Percentiles rank a stretch among this genome's conserved stretches.
phyloP scores from a whole-genome alignment of 352 stramenopile genomes.

The Nothophytophthora sp. region DNA sequence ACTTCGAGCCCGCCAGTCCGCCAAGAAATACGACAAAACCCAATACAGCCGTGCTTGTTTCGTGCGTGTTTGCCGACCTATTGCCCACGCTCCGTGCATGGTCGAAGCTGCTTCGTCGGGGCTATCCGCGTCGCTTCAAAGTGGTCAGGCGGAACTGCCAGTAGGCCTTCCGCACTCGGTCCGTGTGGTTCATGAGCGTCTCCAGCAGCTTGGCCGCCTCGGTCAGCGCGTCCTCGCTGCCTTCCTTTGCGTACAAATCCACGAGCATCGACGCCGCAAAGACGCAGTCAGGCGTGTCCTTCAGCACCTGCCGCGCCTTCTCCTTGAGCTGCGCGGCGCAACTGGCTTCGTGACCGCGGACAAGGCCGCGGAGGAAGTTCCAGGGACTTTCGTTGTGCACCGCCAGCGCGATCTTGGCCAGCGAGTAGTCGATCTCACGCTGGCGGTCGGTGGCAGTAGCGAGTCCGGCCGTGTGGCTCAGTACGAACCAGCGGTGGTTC shows the following conservation, averaged over 20 bases:
- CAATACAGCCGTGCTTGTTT: constrained; percentile 32
- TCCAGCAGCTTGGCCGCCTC: constrained; percentile 56
- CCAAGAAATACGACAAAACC: constrained; percentile 19
- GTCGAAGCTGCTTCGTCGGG: no score
- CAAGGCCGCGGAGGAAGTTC: constrained; percentile 88
- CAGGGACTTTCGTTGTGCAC: constrained; percentile 92
- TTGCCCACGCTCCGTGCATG: no score
- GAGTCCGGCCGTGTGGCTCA: constrained; percentile 56
- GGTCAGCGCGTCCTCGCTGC: constrained; percentile 37
- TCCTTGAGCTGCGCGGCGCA: constrained; percentile 43
- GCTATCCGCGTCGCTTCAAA: constrained; percentile 32
- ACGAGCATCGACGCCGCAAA: constrained; percentile 75
- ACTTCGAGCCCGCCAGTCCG: neutral
- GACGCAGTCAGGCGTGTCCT: constrained; percentile 51
- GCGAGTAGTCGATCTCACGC: constrained; percentile 75
- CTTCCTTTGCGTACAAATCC: constrained; percentile 66
- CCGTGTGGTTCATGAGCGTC: constrained; percentile 72
- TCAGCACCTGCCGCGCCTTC: constrained; percentile 45
- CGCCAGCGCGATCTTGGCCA: constrained; percentile 62
- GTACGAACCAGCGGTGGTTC: constrained; percentile 89
- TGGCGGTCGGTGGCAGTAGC: constrained; percentile 31
- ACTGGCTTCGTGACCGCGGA: constrained; percentile 48
- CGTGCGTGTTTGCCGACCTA: constrained; percentile 21
- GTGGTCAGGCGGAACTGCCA: constrained; percentile 68
- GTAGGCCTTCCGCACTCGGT: constrained; percentile 71